Conservation (phyloP, 116 monocot species). For the Posidonia oceanica region DNA sequence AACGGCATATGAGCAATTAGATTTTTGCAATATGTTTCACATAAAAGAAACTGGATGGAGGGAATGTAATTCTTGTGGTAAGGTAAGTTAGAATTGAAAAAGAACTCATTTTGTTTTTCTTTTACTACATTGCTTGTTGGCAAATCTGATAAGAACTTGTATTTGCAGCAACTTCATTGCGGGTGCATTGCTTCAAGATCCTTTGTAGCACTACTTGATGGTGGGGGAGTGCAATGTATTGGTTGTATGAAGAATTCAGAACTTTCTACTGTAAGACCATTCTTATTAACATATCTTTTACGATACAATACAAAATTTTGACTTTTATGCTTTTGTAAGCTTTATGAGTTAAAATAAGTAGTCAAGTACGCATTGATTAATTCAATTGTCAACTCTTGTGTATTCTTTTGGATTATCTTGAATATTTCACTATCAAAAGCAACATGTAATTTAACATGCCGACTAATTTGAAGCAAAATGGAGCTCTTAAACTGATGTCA, state of each 20-base stretch:
- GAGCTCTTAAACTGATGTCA: too few relatives aligned
- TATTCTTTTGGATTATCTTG: too few relatives aligned
- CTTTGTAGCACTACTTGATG: constrained; percentile 60
- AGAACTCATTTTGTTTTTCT: neutral
- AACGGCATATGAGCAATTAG: constrained; percentile 64
- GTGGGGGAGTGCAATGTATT: constrained; percentile 73
- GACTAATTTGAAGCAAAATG: too few relatives aligned
- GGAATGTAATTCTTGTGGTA: constrained; percentile 73
- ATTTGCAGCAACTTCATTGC: too few relatives aligned
- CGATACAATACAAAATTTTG: too few relatives aligned
- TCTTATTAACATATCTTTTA: too few relatives aligned
- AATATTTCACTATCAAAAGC: too few relatives aligned
- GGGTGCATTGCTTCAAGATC: constrained; percentile 28
- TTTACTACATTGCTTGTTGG: neutral
- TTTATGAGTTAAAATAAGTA: too few relatives aligned
- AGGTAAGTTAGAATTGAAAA: constrained; percentile 27
- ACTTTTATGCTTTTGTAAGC: too few relatives aligned
- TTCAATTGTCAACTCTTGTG: too few relatives aligned
- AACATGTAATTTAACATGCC: too few relatives aligned
- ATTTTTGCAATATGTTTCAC: constrained; percentile 81
- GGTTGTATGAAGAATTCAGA: constrained; percentile 53
- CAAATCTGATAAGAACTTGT: constrained; percentile 23
- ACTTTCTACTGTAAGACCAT: constrained; percentile 35
- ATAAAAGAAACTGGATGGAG: constrained; percentile 88
- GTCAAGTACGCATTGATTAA: too few relatives aligned